A percentile compares a stretch with the other conserved stretches of the same genome.
Evolutionary conservation across 352 stramenopile genomes (phyloP).

Genomic region (Globisporangium cylindrosporum): DNA sequence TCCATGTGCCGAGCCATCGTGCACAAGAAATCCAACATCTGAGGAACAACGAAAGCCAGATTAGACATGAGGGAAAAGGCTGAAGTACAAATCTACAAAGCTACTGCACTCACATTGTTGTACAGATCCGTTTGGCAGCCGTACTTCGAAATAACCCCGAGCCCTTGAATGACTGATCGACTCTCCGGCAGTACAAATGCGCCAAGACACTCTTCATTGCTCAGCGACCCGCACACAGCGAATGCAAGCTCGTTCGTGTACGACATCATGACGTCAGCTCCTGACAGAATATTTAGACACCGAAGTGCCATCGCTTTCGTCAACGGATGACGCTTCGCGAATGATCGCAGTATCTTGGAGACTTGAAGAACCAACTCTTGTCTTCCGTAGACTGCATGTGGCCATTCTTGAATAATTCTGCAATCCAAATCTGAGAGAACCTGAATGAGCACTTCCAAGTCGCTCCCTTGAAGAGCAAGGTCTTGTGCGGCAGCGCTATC

Average conservation of each 20-base stretch:
- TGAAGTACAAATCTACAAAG: neutral
- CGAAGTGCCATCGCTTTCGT: slow-evolving; percentile 1
- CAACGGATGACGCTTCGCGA: neutral
- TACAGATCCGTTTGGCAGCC: neutral
- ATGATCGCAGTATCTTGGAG: neutral
- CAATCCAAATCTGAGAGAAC: neutral
- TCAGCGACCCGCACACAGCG: neutral
- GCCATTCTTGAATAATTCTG: slow-evolving; percentile 7
- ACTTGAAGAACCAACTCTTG: slow-evolving; percentile 6
- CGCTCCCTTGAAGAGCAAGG: neutral
- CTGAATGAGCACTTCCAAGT: neutral
- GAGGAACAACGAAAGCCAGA: neutral
- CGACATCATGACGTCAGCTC: slow-evolving; percentile 10
- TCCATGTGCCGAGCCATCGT: neutral
- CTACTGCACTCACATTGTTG: neutral
- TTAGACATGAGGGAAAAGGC: neutral
- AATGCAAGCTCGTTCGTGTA: slow-evolving; percentile 8
- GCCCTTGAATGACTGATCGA: neutral
- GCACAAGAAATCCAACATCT: slow-evolving; percentile 5
- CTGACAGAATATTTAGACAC: slow-evolving; percentile 9
- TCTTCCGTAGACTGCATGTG: neutral
- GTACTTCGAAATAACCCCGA: neutral
- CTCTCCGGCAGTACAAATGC: neutral
- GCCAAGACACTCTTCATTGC: neutral
- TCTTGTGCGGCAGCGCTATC: slow-evolving; percentile 8